Conservation (phyloP, 106 monocot genomes). For the Phalaenopsis equestris region DNA sequence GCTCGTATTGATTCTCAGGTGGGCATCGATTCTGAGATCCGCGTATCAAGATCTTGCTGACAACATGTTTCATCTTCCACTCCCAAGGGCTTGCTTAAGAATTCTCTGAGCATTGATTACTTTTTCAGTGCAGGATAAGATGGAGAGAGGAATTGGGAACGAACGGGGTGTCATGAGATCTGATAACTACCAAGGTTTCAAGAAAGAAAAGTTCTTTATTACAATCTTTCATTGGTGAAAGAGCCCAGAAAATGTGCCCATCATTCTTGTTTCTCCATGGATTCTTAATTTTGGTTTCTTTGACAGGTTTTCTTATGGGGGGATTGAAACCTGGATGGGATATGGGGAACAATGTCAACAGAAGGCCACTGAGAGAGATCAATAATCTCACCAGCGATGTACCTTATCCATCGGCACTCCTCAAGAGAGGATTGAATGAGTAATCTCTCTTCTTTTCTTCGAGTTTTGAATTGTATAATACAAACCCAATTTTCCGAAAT, state of each 20-base stretch:
- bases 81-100: neutral
- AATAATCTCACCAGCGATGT: constrained; percentile 39
- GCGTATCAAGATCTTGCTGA: constrained; percentile 1
- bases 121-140: neutral
- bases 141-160: neutral
- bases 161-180: neutral
- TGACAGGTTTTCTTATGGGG: neutral
- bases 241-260: neutral
- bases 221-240: neutral
- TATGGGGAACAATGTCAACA: constrained; percentile 25
- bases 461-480: neutral
- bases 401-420: constrained; percentile 33
- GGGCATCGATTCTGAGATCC: neutral
- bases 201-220: neutral
- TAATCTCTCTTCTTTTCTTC: constrained; percentile 19
- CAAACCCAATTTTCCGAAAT: neutral
- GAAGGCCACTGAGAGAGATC: constrained; percentile 73
- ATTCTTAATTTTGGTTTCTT: neutral
- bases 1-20: neutral
- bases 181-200: constrained; percentile 9
- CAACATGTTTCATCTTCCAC: neutral
- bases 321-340: constrained; percentile 9
- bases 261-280: neutral
- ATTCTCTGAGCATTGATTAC: neutral
- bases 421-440: constrained; percentile 42